Conservation (phyloP, 2,329 filamentous ascomycete species). For the Colletotrichum scovillei region DNA sequence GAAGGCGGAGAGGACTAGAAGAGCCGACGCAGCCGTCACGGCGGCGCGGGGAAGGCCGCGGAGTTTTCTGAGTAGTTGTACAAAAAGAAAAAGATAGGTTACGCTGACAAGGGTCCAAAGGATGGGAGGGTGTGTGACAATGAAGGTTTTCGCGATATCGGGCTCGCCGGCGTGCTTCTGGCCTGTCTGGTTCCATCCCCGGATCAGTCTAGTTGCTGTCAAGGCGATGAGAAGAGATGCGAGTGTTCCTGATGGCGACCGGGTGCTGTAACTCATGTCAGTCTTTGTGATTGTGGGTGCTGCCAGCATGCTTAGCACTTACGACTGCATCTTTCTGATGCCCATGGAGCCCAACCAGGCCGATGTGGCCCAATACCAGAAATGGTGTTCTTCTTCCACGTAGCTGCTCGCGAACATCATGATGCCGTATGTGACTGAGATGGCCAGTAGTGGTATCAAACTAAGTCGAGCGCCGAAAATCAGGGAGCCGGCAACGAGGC, state of each 20-base stretch:
- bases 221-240: slow-evolving; percentile 58
- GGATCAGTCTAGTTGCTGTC: slow-evolving; percentile 71
- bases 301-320: slow-evolving; percentile 1
- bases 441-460: slow-evolving; percentile 58
- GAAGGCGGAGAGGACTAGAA: slow-evolving; percentile 67
- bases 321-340: slow-evolving; percentile 58
- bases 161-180: slow-evolving; percentile 94
- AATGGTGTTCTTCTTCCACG: slow-evolving; percentile 98
- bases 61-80: slow-evolving; percentile 56
- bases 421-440: slow-evolving; percentile 73
- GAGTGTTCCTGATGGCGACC: not conserved
- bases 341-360: slow-evolving; percentile 73
- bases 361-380: slow-evolving; percentile 93
- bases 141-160: slow-evolving; percentile 82
- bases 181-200: slow-evolving; percentile 96
- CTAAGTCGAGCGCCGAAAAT: slow-evolving; percentile 35
- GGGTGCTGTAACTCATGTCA: slow-evolving; percentile 4
- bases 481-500: slow-evolving; percentile 19
- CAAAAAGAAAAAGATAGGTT: slow-evolving; percentile 73
- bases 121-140: slow-evolving; percentile 70
- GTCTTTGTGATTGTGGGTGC: not conserved
- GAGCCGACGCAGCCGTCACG: slow-evolving; percentile 52
- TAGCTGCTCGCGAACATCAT: slow-evolving; percentile 99
- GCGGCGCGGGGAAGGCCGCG: slow-evolving; percentile 54
- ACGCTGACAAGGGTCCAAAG: slow-evolving; percentile 81